These are phyloP conservation scores for Ramularia endophylla DNA, from an alignment of 2,329 filamentous ascomycete species.

Conservation along the genomic window DNA sequence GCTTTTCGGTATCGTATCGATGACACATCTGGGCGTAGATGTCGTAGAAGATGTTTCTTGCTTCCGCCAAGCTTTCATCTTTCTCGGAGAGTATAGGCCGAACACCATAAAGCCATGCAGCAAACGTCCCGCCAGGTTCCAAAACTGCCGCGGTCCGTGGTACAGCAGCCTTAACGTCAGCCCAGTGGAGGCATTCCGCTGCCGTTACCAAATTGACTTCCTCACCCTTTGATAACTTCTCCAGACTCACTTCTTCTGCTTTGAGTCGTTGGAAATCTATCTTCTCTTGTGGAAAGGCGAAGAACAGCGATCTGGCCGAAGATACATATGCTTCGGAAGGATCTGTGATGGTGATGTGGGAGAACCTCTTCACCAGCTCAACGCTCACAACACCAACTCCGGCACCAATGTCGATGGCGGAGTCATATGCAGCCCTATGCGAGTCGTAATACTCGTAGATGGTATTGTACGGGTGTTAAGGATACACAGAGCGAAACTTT, in stretches of 20 bases:
- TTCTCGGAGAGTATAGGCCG: slow-evolving; percentile 1
- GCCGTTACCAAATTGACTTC: slow-evolving; percentile 5
- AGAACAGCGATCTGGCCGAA: slow-evolving; percentile 1
- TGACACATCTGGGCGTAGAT: slow-evolving; percentile 6
- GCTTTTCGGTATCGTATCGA: slow-evolving; percentile 2
- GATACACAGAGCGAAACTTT: slow-evolving; percentile 3
- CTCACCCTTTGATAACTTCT: not conserved
- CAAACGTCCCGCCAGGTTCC: slow-evolving; percentile 6
- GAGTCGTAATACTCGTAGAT: slow-evolving; percentile 5
- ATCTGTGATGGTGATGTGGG: slow-evolving; percentile 6
- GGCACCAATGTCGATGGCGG: slow-evolving; percentile 5
- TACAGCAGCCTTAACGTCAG: slow-evolving; percentile 2
- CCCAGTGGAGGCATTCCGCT: slow-evolving; percentile 7
- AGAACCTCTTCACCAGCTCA: slow-evolving; percentile 4
- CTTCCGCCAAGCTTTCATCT: not conserved
- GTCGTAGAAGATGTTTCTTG: slow-evolving; percentile 4
- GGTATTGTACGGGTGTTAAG: not conserved
- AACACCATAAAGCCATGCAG: slow-evolving; percentile 6
- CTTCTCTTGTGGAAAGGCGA: not conserved
- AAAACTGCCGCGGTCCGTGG: slow-evolving; percentile 1
- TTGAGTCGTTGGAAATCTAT: slow-evolving; percentile 4
- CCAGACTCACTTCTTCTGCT: slow-evolving; percentile 6
- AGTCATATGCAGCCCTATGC: slow-evolving; percentile 1
- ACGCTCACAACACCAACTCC: slow-evolving; percentile 6
- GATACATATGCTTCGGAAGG: slow-evolving; percentile 4